Evolutionary conservation across 2,329 filamentous ascomycete species (phyloP), one percentile per base, ranked within the genome.

Genomic region (Neonectria hederae): DNA sequence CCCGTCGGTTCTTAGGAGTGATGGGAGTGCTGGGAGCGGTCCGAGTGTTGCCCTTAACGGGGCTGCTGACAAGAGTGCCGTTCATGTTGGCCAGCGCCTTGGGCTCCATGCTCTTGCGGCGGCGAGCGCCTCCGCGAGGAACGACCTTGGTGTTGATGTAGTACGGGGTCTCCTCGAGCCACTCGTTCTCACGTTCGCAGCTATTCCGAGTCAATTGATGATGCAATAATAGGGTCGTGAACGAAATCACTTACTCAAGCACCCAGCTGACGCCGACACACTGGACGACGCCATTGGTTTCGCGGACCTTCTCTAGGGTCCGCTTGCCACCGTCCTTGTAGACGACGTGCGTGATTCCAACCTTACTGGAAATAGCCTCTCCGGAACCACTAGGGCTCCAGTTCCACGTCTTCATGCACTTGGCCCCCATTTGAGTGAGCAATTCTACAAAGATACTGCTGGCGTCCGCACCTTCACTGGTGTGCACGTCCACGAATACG

Each of bases 251-350:
- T 86, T 87, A 93, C 90, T 97, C 93, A 67, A 97, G 85, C 59
- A 96, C 91, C 93, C 93, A 97, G 69, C 89, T 90, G 51, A 97
- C 91, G 54, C 93, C 93, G 59, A 97, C 93, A 79, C 93, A 97
- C 71, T 92, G 89, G 40, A 97, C 92, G 30, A 92, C 83, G 6
- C 92, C 92, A 14, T 87, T 85, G 42, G 87, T 89, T 71, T 90
- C 86, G 62, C 89, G 85, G 7, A 95, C 90, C 79, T 94, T 97
- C 75, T 97, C 90, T 69, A 97, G 79, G 0, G 93, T 97, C 26
- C 90, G 85, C 74, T 90, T 90, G 45, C 89, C 89, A 49, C 94
- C 94, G 74, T 97, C 94, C 77, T 97, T 97, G 83, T 90, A 97
- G 7, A 97, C 88, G 8, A 97, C 92, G 74, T 97, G 94, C 0